Base-by-base conservation (phyloP, 2,329 filamentous ascomycete species). In the Fusarium verticillioides region DNA sequence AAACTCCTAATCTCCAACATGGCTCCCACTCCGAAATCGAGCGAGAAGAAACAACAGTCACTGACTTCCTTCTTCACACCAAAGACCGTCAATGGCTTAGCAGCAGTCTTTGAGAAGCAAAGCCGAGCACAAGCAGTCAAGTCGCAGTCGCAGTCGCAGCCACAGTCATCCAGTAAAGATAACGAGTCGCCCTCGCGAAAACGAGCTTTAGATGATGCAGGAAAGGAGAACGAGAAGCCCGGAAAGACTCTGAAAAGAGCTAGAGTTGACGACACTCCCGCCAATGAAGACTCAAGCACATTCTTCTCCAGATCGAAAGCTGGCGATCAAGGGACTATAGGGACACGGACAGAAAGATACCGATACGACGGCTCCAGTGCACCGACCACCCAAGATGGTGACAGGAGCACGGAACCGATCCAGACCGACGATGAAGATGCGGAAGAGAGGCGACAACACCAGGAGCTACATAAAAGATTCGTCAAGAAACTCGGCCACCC, bases 401-500 rank as follows among this genome's bases (percentile, higher is more conserved):
- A 82, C 4, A 80, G 78, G 4, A 81, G 83, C 39, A 26, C 44
- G 11, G 46, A 37, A 18, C 32, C 30, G 21, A 40, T 23, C 19
- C 80, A 82, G 2, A 81, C 83, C 6, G 82, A 84, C 2, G 86
- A 89, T 19, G 85, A 87, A 11, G 88, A 88, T 60, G 83, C 84
- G 7, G 85, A 85, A 4, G 87, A 79, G 30, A 84, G 84, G 74
- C 88, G 85, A 70, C 85, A 86, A 66, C 95, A 92, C 78, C 89
- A 93, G 66, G 90, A 90, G 54, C 84, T 98, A 30, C 96, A 98
- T 79, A 87, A 89, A 69, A 93, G 91, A 76, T 99, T 98, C 78
- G 92, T 98, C 37, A 94, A 93, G 85, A 97, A 96, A 81, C 89
- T 99, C 5, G 95, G 96, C 2, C 90, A 93, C 47, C 92, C 95